A percentile compares a stretch with the other conserved stretches of the same genome.
These are phyloP conservation scores for Eleusine coracana DNA, from an alignment of 176 grass and related monocot genomes.

Conservation along the genomic window DNA sequence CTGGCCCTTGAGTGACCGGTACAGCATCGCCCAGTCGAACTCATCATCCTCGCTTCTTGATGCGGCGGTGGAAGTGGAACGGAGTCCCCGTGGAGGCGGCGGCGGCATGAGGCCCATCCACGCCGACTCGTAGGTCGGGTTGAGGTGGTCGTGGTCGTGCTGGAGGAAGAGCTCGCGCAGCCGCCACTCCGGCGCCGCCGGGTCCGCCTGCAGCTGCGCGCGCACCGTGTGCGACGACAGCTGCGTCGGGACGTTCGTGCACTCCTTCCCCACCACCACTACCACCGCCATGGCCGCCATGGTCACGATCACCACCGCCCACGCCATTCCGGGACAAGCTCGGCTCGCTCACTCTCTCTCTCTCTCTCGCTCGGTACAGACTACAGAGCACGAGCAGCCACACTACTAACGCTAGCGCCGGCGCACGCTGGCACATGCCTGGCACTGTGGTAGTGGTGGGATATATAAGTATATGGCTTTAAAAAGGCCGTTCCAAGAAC, in stretches of 20 bases:
- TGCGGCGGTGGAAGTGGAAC: neutral
- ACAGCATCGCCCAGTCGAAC: conserved; percentile 79
- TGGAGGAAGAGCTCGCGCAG: conserved; percentile 41
- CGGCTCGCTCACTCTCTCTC: too few relatives aligned
- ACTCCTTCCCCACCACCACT: conserved; percentile 50
- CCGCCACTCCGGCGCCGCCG: conserved; percentile 39
- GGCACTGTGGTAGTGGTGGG: neutral
- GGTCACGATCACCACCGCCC: neutral
- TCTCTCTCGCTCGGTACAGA: neutral
- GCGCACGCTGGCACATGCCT: too few relatives aligned
- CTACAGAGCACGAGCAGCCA: neutral
- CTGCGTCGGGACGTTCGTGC: conserved; percentile 70
- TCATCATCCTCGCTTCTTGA: conserved; percentile 2
- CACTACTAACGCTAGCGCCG: neutral
- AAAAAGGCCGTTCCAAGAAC: neutral
- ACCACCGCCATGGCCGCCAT: too few relatives aligned
- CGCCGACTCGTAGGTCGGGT: conserved; percentile 58
- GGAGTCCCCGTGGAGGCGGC: neutral
- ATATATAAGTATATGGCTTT: neutral
- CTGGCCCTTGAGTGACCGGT: conserved; percentile 49
- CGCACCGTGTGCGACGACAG: conserved; percentile 65
- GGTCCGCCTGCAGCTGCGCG: conserved; percentile 33
- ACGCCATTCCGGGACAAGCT: conserved; percentile 9
- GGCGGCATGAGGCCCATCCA: conserved; percentile 77
- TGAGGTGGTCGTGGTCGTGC: conserved; percentile 50